Evolutionary conservation across 2,329 filamentous ascomycete species (phyloP), one percentile per base, ranked within the genome.

Genomic region (Trichothecium roseum): DNA sequence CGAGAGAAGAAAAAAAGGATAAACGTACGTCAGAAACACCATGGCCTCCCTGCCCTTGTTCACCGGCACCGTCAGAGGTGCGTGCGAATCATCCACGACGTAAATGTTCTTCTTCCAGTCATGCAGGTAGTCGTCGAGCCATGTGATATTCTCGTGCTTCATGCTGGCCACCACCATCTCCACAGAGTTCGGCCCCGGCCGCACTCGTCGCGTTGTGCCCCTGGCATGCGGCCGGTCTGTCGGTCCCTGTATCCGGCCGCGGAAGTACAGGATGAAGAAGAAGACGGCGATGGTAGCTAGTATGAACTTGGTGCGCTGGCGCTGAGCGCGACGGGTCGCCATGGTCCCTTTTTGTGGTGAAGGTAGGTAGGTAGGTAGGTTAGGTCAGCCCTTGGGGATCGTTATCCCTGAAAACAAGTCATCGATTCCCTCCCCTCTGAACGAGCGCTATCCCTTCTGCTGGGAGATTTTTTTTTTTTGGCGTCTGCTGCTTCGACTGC

Each of bases 31-130:
- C 12, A 72, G 54, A 45, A 70, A 69, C 16, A 65, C 63, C 66
- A 72, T 72, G 24, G 66, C 62, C 52, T 72, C 68, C 37, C 61
- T 61, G 22, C 68, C 68, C 45, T 69, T 69, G 45, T 70, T 72
- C 30, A 46, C 44, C 3, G 63, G 56, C 12, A 75, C 68, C 0
- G 63, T 70, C 41, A 72, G 52, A 15, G 56, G 41, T 3, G 68
- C 66, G 5, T 42, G 42, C 22, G 60, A 54, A 44, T 72, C 61
- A 43, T 77, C 63, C 35, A 69, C 68, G 18, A 72, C 61, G 48
- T 76, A 76, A 39, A 74, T 60, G 39, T 61, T 70, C 48, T 66
- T 64, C 39, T 63, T 57, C 69, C 69, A 73, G 32, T 57, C 53
- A 15, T 55, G 53, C 3, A 68, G 51, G 42, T 60, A 55, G 29